A percentile compares a stretch with the other conserved stretches of the same genome.
Evolutionary conservation across 805 yeast genomes (phyloP).

Genomic region (Dipodascopsis tothii): DNA sequence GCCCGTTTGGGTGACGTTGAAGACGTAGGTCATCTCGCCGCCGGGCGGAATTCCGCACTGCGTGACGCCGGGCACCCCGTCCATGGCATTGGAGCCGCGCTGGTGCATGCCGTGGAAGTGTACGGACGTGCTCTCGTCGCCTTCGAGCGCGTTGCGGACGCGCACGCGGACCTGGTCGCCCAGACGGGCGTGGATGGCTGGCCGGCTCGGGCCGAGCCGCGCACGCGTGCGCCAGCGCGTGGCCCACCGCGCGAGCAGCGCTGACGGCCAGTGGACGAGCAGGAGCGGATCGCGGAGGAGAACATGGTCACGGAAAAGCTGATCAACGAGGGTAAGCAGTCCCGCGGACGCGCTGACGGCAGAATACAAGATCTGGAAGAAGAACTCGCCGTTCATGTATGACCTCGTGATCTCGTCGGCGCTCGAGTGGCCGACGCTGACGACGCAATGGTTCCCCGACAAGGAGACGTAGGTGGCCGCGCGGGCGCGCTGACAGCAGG

Average conservation of each 20-base stretch:
- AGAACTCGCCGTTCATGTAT: conserved; percentile 51
- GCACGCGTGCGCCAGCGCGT: too few relatives aligned
- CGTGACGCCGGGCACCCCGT: conserved; percentile 46
- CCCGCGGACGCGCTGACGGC: neutral
- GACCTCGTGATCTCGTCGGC: conserved; percentile 46
- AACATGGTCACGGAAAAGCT: conserved; percentile 18
- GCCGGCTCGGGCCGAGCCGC: too few relatives aligned
- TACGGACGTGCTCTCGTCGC: conserved; percentile 35
- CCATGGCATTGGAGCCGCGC: conserved; percentile 41
- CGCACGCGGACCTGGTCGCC: too few relatives aligned
- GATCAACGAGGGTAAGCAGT: conserved; percentile 15
- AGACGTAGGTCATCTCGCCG: conserved; percentile 36
- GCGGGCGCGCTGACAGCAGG: conserved; percentile 4
- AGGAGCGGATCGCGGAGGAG: conserved; percentile 20
- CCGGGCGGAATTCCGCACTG: conserved; percentile 47
- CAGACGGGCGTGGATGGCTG: too few relatives aligned
- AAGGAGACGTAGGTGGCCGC: conserved; percentile 27
- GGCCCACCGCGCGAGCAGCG: too few relatives aligned
- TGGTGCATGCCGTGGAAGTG: conserved; percentile 51
- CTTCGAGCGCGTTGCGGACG: too few relatives aligned
- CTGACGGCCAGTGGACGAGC: conserved; percentile 17
- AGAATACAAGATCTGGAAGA: conserved; percentile 55
- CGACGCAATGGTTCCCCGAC: conserved; percentile 60
- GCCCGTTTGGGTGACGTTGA: conserved; percentile 41
- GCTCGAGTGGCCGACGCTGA: conserved; percentile 57